These are phyloP conservation scores for Candida ponderosae DNA, from an alignment of 805 yeast species.

Conservation along the genomic window DNA sequence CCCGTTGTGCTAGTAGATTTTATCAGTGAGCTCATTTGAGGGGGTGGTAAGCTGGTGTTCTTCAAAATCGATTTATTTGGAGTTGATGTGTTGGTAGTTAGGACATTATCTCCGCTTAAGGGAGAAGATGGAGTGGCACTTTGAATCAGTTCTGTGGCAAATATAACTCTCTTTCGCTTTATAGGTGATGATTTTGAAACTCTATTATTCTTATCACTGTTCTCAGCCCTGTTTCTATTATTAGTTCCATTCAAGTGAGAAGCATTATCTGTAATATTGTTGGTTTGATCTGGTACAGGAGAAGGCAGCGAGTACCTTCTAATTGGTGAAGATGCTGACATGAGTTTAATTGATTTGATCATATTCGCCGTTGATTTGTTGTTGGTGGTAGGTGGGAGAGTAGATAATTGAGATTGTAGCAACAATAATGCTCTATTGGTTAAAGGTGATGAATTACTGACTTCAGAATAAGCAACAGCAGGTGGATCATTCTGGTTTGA, in stretches of 20 bases:
- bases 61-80: conserved; percentile 18
- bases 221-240: too few species aligned
- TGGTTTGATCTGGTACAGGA: conserved; percentile 17
- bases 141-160: conserved; percentile 8
- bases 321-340: conserved; percentile 12
- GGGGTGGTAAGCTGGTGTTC: conserved; percentile 2
- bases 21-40: conserved; percentile 6
- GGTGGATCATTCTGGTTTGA: too few species aligned
- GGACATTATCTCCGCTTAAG: background rate
- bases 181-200: conserved; percentile 16
- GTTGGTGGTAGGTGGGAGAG: background rate
- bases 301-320: conserved; percentile 12
- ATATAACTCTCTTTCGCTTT: conserved; percentile 12
- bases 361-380: too few species aligned
- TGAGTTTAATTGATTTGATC: background rate
- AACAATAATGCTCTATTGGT: background rate
- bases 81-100: conserved; percentile 4
- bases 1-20: too few species aligned
- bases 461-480: too few species aligned
- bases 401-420: too few species aligned
- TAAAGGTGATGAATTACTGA: too few species aligned
- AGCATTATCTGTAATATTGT: too few species aligned
- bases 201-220: background rate
- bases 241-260: too few species aligned
- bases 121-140: background rate